Base-by-base conservation (phyloP, 2,329 filamentous ascomycete species). In the Chrysoporthe puriensis region DNA sequence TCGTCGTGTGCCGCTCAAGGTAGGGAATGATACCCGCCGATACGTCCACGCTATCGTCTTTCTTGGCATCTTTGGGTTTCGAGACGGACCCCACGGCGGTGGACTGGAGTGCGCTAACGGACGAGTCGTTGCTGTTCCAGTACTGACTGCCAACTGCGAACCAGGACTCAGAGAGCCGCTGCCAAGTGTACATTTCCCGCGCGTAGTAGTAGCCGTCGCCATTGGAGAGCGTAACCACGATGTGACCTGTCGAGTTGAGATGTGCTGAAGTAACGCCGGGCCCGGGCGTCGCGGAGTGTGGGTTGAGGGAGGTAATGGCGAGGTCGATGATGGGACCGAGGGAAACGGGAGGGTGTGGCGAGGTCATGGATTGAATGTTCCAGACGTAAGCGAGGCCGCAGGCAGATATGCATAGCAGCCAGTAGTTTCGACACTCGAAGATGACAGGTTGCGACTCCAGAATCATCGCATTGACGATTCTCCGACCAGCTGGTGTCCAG, bases 91-190 rank as follows among this genome's bases (percentile, higher is more conserved):
- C 88, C 8, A 90, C 85, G 11, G 89, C 88, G 1, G 89, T 90
- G 2, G 92, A 89, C 71, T 93, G 90, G 48, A 97, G 80, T 62
- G 94, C 92, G 60, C 91, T 90, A 64, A 97, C 89, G 0, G 94
- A 94, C 1, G 93, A 94, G 74, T 97, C 96, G 64, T 94, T 97
- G 0, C 94, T 96, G 78, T 99, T 98, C 96, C 96, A 99, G 78
- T 99, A 99, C 77, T 99, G 96, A 73, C 93, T 97, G 21, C 94
- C 94, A 0, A 98, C 94, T 0, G 95, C 95, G 94, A 96, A 99
- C 96, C 96, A 99, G 1, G 93, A 87, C 77, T 99, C 96, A 2
- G 94, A 97, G n/a, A 99, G 84, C 11, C 94, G 89, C 78, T 98
- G 95, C 96, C 96, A 99, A 8, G 90, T 88, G 78, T 89, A 95